These are phyloP conservation scores for Aspergillus mulundensis DNA, from an alignment of 495 filamentous ascomycete species.

Conservation along the genomic window DNA sequence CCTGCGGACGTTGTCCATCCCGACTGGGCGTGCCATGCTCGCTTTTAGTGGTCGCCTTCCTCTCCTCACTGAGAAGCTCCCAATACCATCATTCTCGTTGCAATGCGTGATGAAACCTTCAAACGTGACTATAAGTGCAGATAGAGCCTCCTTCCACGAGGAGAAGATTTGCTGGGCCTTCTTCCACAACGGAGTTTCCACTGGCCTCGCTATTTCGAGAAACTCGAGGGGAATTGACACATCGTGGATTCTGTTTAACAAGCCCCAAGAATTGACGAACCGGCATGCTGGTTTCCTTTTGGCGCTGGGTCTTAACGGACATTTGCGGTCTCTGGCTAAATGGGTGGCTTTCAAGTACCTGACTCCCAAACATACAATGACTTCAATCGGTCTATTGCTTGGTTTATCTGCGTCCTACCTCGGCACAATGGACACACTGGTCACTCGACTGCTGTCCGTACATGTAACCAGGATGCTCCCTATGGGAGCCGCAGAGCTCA, in stretches of 20 bases:
- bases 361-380: constrained; percentile 98
- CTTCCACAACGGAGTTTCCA: constrained; percentile 92
- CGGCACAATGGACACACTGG: constrained; percentile 92
- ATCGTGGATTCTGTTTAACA: constrained; percentile 98
- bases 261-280: constrained; percentile 85
- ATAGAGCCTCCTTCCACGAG: constrained; percentile 77
- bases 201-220: constrained; percentile 83
- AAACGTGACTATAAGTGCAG: constrained; percentile 82
- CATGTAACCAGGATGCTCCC: constrained; percentile 94
- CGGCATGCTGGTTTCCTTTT: constrained; percentile 91
- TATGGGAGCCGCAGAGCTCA: constrained; percentile 85
- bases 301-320: constrained; percentile 90
- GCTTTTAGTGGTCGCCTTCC: constrained; percentile 80
- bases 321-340: constrained; percentile 87
- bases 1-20: constrained; percentile 79
- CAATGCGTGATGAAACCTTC: constrained; percentile 86
- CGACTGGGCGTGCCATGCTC: constrained; percentile 77
- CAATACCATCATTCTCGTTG: constrained; percentile 80
- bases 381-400: constrained; percentile 88
- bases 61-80: constrained; percentile 83
- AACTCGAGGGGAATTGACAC: constrained; percentile 93
- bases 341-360: constrained; percentile 99
- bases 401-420: constrained; percentile 90
- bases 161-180: constrained; percentile 98
- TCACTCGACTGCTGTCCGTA: constrained; percentile 93